phyloP scores from a whole-genome alignment of 345 rosid genomes.

The Eucalyptus curtisii region DNA sequence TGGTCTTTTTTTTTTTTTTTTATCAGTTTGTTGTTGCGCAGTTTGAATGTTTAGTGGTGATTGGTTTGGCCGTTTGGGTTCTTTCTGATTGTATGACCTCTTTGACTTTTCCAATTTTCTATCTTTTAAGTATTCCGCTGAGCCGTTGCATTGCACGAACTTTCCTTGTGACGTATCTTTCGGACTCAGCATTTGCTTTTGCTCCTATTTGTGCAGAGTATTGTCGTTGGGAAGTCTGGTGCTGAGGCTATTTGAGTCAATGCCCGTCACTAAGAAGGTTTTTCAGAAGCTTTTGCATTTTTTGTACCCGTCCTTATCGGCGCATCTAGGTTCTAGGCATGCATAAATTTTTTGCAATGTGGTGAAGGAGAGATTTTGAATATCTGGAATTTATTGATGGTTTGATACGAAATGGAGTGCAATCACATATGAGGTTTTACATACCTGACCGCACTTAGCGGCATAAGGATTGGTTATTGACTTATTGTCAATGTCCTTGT shows the following conservation, averaged over 20 bases:
- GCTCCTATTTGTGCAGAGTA: not conserved
- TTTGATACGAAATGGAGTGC: not conserved
- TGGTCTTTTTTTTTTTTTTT: not conserved
- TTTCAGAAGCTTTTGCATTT: not conserved
- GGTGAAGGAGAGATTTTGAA: not conserved
- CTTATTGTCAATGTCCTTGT: not conserved
- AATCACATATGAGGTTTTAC: not conserved
- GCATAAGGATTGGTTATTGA: not conserved
- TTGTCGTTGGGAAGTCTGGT: not conserved
- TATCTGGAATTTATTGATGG: not conserved
- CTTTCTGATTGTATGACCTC: not conserved
- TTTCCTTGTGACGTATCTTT: not conserved
- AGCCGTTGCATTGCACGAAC: not conserved
- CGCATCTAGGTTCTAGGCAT: not conserved
- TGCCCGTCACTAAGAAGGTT: conserved; percentile 17
- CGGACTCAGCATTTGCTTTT: not conserved
- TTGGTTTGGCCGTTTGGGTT: not conserved
- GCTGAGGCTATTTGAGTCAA: not conserved
- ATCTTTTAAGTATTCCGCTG: not conserved
- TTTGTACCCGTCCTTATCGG: not conserved
- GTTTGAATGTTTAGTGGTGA: not conserved
- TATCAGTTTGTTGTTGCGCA: not conserved
- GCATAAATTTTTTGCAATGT: not conserved
- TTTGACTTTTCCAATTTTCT: not conserved
- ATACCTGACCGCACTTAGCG: not conserved